A percentile compares a stretch with the other conserved stretches of the same genome.
Evolutionary conservation across 1,139 yeast genomes (phyloP).

Genomic region (Petasospora fabianii): DNA sequence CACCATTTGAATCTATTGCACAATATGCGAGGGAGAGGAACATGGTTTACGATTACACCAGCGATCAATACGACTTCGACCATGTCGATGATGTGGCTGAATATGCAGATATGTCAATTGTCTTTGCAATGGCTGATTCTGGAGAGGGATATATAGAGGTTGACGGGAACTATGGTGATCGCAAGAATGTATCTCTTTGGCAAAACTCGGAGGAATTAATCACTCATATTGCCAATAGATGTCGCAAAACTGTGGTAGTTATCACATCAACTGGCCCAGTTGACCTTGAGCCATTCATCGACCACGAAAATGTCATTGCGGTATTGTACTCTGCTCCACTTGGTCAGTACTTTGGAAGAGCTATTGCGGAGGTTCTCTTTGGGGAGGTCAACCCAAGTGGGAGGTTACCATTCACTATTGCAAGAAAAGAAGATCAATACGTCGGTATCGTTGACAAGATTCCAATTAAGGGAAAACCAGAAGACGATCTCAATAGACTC

Average conservation of each 20-base stretch:
- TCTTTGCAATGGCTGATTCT: constrained; percentile 49
- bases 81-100: constrained; percentile 44
- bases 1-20: constrained; percentile 53
- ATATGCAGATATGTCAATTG: constrained; percentile 48
- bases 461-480: constrained; percentile 40
- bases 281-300: constrained; percentile 56
- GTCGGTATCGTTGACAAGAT: constrained; percentile 45
- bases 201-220: constrained; percentile 58
- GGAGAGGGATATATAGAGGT: constrained; percentile 60
- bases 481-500: constrained; percentile 45
- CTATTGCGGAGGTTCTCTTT: constrained; percentile 47
- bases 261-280: constrained; percentile 60
- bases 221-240: constrained; percentile 42
- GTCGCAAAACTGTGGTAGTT: constrained; percentile 53
- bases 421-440: constrained; percentile 51
- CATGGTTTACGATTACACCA: constrained; percentile 42
- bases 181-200: constrained; percentile 55
- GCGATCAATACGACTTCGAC: constrained; percentile 43
- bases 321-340: constrained; percentile 54
- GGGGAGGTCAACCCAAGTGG: constrained; percentile 64
- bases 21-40: constrained; percentile 41
- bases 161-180: constrained; percentile 59
- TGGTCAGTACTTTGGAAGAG: constrained; percentile 52
- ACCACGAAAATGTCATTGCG: constrained; percentile 53
- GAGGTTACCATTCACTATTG: constrained; percentile 59